Evolutionary conservation across 2,329 filamentous ascomycete species (phyloP).

Genomic region (Ophiostoma piceae): DNA sequence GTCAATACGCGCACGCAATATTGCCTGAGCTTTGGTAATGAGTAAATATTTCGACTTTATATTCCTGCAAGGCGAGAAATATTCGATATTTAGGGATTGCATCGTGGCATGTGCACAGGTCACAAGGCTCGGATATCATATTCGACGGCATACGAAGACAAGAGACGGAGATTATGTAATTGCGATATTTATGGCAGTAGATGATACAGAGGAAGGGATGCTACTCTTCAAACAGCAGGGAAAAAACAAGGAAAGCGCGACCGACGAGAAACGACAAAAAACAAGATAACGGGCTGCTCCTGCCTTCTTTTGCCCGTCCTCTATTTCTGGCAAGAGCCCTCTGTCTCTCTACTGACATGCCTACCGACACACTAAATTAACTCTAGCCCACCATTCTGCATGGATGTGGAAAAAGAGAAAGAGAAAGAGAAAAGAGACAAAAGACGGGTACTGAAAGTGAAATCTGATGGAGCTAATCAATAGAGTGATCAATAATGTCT

Average conservation of each 20-base stretch:
- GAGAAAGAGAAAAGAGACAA: background rate
- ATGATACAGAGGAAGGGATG: background rate
- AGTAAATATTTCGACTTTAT: background rate
- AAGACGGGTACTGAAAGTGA: background rate
- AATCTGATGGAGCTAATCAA: background rate
- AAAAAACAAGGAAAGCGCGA: slow-evolving; percentile 19
- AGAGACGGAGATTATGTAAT: background rate
- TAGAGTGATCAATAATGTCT: background rate
- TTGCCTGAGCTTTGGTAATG: background rate
- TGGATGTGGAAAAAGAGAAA: background rate
- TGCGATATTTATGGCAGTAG: background rate
- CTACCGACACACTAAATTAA: background rate
- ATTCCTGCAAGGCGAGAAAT: background rate
- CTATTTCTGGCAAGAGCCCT: background rate
- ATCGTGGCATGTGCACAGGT: background rate
- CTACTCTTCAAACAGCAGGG: background rate
- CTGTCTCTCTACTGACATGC: background rate
- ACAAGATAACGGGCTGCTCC: slow-evolving; percentile 13
- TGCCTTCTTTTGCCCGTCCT: background rate
- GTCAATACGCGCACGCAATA: background rate
- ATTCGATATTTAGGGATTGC: background rate
- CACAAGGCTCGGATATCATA: background rate
- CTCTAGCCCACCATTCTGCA: slow-evolving; percentile 2
- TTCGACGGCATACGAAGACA: background rate
- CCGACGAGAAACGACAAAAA: slow-evolving; percentile 5